Percentiles rank a stretch among this genome's conserved stretches.
These are phyloP conservation scores for Talaromyces proteolyticus DNA, from an alignment of 495 filamentous ascomycete genomes.

Conservation along the genomic window DNA sequence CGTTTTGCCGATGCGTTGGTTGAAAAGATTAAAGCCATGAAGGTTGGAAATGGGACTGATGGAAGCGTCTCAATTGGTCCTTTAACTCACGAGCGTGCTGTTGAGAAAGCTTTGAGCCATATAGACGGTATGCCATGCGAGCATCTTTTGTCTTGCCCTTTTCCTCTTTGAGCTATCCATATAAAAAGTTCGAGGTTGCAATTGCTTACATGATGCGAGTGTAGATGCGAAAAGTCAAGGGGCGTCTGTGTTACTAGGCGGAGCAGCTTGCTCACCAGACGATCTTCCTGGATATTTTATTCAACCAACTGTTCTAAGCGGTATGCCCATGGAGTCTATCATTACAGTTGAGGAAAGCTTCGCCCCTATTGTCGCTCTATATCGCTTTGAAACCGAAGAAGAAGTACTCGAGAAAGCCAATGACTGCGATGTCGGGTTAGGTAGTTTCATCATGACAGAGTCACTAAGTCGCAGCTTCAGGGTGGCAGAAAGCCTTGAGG, in stretches of 20 bases:
- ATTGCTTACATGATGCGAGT: neutral
- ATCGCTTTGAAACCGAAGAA: constrained; percentile 43
- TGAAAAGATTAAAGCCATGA: constrained; percentile 69
- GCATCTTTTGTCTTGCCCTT: neutral
- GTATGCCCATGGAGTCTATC: constrained; percentile 40
- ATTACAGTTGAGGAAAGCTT: constrained; percentile 53
- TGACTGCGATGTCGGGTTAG: constrained; percentile 40
- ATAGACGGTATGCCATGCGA: constrained; percentile 16
- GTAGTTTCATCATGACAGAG: constrained; percentile 42
- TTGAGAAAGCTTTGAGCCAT: constrained; percentile 56
- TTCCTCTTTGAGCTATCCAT: neutral
- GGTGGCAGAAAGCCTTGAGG: constrained; percentile 43
- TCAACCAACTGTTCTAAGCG: constrained; percentile 41
- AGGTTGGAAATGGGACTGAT: constrained; percentile 70
- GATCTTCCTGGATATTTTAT: constrained; percentile 45
- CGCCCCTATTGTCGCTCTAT: constrained; percentile 47
- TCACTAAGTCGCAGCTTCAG: constrained; percentile 39
- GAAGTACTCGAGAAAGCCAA: constrained; percentile 47
- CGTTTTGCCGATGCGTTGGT: constrained; percentile 48
- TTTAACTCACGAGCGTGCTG: constrained; percentile 70
- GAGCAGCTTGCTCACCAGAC: constrained; percentile 3
- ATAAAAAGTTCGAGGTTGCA: neutral
- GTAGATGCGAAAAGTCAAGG: neutral
- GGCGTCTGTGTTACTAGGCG: neutral
- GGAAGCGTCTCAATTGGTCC: constrained; percentile 74